Percentiles rank a stretch among this genome's conserved stretches.
Conservation (phyloP, 2,329 filamentous ascomycete species). For the Epichloe aotearoae region DNA sequence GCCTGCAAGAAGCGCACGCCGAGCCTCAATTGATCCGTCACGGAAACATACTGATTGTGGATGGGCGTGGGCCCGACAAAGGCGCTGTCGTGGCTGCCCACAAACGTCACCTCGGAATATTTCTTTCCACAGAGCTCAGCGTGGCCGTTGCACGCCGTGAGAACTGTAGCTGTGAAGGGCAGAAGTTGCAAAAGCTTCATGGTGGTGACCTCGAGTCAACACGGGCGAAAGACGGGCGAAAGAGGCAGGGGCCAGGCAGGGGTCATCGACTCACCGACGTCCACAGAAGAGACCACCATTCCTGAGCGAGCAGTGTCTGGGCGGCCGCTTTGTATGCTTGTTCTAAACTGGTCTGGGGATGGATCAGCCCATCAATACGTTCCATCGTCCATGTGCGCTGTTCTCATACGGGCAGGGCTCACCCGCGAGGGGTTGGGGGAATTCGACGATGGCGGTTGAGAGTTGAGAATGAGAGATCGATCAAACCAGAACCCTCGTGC, state of each 20-base stretch:
- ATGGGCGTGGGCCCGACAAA: slow-evolving; percentile 43
- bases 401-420: not conserved
- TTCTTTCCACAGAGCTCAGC: slow-evolving; percentile 38
- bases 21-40: slow-evolving; percentile 43
- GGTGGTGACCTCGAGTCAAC: not conserved
- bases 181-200: slow-evolving; percentile 10
- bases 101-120: slow-evolving; percentile 47
- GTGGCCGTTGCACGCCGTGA: slow-evolving; percentile 42
- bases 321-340: not conserved
- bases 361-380: slow-evolving; percentile 5
- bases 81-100: slow-evolving; percentile 52
- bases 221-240: not conserved
- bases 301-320: not conserved
- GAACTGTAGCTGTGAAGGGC: slow-evolving; percentile 9
- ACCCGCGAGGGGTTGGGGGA: not conserved
- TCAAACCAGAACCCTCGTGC: no score
- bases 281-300: slow-evolving; percentile 4
- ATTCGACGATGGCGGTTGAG: not conserved
- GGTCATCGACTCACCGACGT: slow-evolving; percentile 7
- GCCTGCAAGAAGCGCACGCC: slow-evolving; percentile 53
- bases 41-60: slow-evolving; percentile 48
- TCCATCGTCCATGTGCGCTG: slow-evolving; percentile 7
- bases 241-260: not conserved
- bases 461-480: not conserved
- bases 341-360: slow-evolving; percentile 3